Base-by-base conservation (phyloP, 2,329 filamentous ascomycete genomes). In the Aspergillus caelatus region DNA sequence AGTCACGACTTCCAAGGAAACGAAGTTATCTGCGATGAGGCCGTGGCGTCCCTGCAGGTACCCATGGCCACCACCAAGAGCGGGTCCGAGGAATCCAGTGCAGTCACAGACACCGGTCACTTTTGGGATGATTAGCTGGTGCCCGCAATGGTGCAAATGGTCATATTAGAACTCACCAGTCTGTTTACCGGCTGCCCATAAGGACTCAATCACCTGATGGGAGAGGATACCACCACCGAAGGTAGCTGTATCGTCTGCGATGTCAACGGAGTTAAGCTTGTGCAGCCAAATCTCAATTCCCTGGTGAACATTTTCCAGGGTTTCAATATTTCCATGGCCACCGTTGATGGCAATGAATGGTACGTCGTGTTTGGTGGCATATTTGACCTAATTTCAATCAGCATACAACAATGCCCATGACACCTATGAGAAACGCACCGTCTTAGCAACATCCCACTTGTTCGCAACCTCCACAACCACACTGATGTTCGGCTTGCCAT, bases 21-120 rank as follows among this genome's bases (percentile, higher is more conserved):
- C 60, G 48, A 87, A 80, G 54, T 88, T 81, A 64, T 88, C 86
- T 0, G 81, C 72, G 2, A 84, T 74, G 2, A 88, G 78, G 1
- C 86, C 85, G 63, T 87, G 75, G 23, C 77, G 79, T 0, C 86
- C 84, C 69, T 86, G 82, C 10, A 85, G 79, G 72, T 79, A 79
- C 34, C 86, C 85, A 71, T 86, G 82, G 10, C 87, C 86, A 59
- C 86, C 87, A 4, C 87, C 86, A 0, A 89, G 80, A 0, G 76
- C 83, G 0, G 84, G 84, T 0, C 82, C 83, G 3, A 83, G 67
- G 52, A 78, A 70, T 50, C 82, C 78, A 14, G 80, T 79, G 64
- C 84, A 86, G 71, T 85, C 84, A 68, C 85, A 87, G 16, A 78
- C 79, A 36, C 83, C 83, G 26, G 82, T 83, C 1, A 83, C 65